Percentiles rank a stretch among this genome's conserved stretches.
These are phyloP conservation scores for Botrytis deweyae DNA, from an alignment of 2,329 filamentous ascomycete genomes.

Conservation along the genomic window DNA sequence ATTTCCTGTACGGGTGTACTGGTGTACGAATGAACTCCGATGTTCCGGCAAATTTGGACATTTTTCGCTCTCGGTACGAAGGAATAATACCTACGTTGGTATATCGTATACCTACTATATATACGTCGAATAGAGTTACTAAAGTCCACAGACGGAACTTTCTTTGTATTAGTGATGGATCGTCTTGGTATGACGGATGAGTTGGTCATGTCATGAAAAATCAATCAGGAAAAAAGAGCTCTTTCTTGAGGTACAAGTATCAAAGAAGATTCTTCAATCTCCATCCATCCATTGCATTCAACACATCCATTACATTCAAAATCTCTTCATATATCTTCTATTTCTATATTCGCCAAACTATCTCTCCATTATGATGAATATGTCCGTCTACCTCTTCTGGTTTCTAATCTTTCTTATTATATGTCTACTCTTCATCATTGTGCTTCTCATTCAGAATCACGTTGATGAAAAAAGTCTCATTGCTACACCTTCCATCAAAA, in stretches of 20 bases:
- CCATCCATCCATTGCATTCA: neutral
- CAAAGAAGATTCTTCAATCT: slow-evolving; percentile 1
- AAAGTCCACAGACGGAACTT: neutral
- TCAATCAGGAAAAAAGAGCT: neutral
- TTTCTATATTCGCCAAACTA: neutral
- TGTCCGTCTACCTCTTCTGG: slow-evolving; percentile 3
- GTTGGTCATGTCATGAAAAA: neutral
- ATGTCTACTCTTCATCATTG: slow-evolving; percentile 23
- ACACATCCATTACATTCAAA: neutral
- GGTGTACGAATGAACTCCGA: neutral
- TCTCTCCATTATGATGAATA: neutral
- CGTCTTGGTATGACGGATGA: neutral
- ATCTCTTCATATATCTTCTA: neutral
- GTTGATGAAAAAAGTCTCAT: slow-evolving; percentile 20
- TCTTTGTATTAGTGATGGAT: neutral
- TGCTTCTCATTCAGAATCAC: slow-evolving; percentile 22
- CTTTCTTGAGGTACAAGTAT: neutral
- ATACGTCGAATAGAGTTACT: neutral
- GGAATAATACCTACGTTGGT: neutral
- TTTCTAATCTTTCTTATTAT: slow-evolving; percentile 11
- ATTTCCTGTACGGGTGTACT: neutral
- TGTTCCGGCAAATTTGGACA: neutral
- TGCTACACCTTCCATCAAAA: slow-evolving; percentile 25
- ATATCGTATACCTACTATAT: neutral
- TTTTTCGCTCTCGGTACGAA: neutral